Evolutionary conservation across 768 basidiomycete genomes (phyloP), one percentile per base, ranked within the genome.

Genomic region (Boletus sp.): DNA sequence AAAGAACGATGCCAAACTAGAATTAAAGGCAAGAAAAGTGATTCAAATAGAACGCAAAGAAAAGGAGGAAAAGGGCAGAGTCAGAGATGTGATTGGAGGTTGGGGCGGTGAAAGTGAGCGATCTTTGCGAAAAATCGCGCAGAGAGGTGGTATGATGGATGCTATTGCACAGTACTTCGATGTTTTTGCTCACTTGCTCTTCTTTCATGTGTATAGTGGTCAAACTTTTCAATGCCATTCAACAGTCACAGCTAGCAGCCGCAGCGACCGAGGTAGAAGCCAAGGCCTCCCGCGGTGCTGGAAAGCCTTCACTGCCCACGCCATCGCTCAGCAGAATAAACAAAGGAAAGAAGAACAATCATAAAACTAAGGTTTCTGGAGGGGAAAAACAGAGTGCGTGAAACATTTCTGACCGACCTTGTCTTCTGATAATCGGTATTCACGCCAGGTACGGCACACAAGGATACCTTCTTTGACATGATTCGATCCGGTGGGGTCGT

Each of bases 61-160:
- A 59, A 87, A 80, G 61, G 88, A 90, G 60, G 89, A 90, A 60
- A 84, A 77, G 59, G 83, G 83, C 12, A 76, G 83, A 55, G 79
- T 89, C 61, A 80, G 75, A 40, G 86, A 89, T 69, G 83, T 85
- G 15, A 92, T 90, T 68, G 91, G 86, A 55, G 93, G 92, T 41
- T 97, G 94, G 94, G 94, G 90, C 32, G 88, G 82, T 12, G 89
- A 90, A 71, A 83, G 82, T 72, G 92, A 87, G 76, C 82, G 83
- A 71, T 87, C 80, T 57, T 76, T 85, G 66, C 83, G 81, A 70
- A 98, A 89, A 78, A 92, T 82, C 71, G 96, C 87, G 61, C 97
- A 87, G 75, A 78, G 90, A 69, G 90, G 90, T 73, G 90, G 90
- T 90, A 69, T 50, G 82, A 64, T 18, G 12, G 39, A 41, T 36